Percentiles rank a stretch among this genome's conserved stretches.
phyloP scores from a whole-genome alignment of 495 filamentous ascomycete species.

The Penicillium psychrofluorescens region DNA sequence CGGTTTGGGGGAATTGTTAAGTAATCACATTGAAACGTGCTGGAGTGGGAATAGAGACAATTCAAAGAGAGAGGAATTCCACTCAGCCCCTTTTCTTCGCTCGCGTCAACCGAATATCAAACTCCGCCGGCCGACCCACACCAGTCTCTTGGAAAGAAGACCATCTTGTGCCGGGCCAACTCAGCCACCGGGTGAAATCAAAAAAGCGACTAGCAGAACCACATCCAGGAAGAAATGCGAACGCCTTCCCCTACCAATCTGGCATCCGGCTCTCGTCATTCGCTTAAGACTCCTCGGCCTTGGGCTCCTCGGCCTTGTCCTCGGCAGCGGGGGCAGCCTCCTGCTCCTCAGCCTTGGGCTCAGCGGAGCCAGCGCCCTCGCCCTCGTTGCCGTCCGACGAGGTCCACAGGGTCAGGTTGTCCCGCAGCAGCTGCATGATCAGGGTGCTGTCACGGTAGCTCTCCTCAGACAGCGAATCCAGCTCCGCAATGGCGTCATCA shows the following conservation, averaged over 20 bases:
- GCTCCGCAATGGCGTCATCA: constrained; percentile 98
- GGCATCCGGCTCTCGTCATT: constrained; percentile 14
- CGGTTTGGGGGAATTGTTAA: constrained; percentile 16
- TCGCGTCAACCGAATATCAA: constrained; percentile 44
- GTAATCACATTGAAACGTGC: constrained; percentile 43
- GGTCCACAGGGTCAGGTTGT: constrained; percentile 99
- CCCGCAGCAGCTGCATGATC: constrained; percentile 99
- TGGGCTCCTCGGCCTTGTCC: constrained; percentile 39
- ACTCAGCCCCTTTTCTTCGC: constrained; percentile 40
- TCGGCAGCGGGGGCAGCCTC: constrained; percentile 34
- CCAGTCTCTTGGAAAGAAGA: constrained; percentile 29
- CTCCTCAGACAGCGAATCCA: constrained; percentile 97
- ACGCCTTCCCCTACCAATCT: constrained; percentile 24
- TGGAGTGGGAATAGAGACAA: constrained; percentile 43
- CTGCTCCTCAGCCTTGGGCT: constrained; percentile 57
- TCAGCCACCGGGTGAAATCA: constrained; percentile 30
- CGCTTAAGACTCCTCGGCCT: constrained; percentile 34
- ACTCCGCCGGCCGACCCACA: constrained; percentile 42
- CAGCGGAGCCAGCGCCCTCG: constrained; percentile 58
- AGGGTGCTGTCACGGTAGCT: constrained; percentile 99
- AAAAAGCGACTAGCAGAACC: constrained; percentile 36
- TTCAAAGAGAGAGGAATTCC: constrained; percentile 45
- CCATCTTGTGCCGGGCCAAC: constrained; percentile 28
- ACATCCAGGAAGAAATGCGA: constrained; percentile 34
- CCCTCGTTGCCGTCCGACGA: constrained; percentile 86